A percentile compares a stretch with the other conserved stretches of the same genome.
phyloP scores from a whole-genome alignment of 1,139 yeast species.

The Saccharomyces pastorianus region DNA sequence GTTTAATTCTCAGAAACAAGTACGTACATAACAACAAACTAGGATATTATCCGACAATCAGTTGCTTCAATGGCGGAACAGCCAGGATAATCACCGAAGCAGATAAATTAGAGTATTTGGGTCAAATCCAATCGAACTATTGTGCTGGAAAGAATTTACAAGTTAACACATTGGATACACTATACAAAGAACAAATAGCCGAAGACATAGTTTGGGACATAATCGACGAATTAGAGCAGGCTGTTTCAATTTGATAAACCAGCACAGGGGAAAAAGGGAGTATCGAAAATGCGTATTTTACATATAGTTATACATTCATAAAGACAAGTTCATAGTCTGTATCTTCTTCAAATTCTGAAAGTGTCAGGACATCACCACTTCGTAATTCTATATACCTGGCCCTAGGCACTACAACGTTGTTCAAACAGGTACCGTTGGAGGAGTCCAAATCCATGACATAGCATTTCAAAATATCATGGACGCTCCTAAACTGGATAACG shows the following conservation, averaged over 20 bases:
- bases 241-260: conserved; percentile 13
- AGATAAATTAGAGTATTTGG: conserved; percentile 14
- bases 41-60: conserved; percentile 88
- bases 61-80: conserved; percentile 73
- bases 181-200: conserved; percentile 63
- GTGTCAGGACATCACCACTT: conserved; percentile 40
- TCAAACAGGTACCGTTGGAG: conserved; percentile 46
- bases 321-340: conserved; percentile 12
- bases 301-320: not conserved
- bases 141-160: conserved; percentile 35
- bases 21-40: conserved; percentile 65
- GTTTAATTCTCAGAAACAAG: conserved; percentile 38
- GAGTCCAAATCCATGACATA: conserved; percentile 48
- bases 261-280: not conserved
- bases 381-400: conserved; percentile 43
- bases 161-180: conserved; percentile 46
- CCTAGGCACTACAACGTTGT: conserved; percentile 39
- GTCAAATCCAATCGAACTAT: conserved; percentile 40
- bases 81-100: conserved; percentile 35
- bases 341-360: conserved; percentile 34
- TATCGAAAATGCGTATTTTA: not conserved
- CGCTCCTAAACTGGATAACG: conserved; percentile 42
- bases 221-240: conserved; percentile 76
- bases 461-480: conserved; percentile 27
- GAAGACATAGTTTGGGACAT: conserved; percentile 82